These are phyloP conservation scores for Flaveria ramosissima DNA, from an alignment of 129 eudicot species.

Conservation along the genomic window DNA sequence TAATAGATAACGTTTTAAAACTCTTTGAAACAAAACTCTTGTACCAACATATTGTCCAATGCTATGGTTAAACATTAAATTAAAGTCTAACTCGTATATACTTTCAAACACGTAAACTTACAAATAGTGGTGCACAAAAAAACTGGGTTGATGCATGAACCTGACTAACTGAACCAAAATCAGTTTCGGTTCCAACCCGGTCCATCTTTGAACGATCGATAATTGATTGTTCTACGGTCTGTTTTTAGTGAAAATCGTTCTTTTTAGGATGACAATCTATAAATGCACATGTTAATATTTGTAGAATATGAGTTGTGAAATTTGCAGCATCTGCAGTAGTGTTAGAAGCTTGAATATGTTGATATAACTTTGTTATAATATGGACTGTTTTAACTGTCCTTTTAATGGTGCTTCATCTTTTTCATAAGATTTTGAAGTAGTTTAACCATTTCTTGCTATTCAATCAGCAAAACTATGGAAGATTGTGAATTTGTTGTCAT, in stretches of 20 bases:
- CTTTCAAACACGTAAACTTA: not conserved
- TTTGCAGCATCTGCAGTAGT: not conserved
- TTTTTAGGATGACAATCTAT: constrained; percentile 24
- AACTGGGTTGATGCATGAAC: not conserved
- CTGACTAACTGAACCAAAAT: too few species aligned
- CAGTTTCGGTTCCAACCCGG: too few species aligned
- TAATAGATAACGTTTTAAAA: too few species aligned
- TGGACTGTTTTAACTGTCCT: too few species aligned
- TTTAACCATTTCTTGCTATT: not conserved
- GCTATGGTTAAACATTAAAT: not conserved
- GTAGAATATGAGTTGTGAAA: not conserved
- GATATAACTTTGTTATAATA: not conserved
- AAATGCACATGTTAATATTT: constrained; percentile 22
- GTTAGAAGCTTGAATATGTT: not conserved
- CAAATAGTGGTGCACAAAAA: constrained; percentile 4
- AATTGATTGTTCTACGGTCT: constrained; percentile 41
- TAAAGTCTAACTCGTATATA: not conserved
- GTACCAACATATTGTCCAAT: not conserved
- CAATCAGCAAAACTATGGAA: not conserved
- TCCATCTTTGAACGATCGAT: constrained; percentile 62
- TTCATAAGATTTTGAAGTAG: not conserved
- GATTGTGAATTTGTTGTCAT: not conserved
- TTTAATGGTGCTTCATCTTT: not conserved
- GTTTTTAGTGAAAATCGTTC: constrained; percentile 3
- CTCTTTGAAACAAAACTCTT: not conserved